Percentiles rank a stretch among this genome's conserved stretches.
These are phyloP conservation scores for Serpula lacrymans DNA, from an alignment of 768 basidiomycete genomes.

Conservation along the genomic window DNA sequence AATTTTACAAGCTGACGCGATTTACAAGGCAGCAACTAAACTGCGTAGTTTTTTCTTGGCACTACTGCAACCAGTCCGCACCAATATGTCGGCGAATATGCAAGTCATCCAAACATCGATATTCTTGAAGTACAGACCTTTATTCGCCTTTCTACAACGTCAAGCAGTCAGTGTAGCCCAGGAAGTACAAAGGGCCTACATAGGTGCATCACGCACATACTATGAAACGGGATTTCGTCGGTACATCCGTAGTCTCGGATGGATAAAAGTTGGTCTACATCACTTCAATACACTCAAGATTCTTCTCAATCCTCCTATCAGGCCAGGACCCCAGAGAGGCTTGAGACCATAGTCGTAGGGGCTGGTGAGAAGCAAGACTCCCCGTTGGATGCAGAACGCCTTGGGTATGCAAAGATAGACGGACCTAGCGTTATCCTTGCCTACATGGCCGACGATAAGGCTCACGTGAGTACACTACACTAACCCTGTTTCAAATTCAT, in stretches of 20 bases:
- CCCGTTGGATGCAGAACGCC: constrained; percentile 48
- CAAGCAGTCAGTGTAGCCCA: constrained; percentile 78
- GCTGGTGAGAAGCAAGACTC: constrained; percentile 37
- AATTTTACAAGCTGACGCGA: constrained; percentile 3
- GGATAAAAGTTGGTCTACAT: constrained; percentile 58
- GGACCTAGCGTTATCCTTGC: constrained; percentile 79
- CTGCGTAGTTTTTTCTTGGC: constrained; percentile 83
- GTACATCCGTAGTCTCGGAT: constrained; percentile 78
- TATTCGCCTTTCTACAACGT: constrained; percentile 83
- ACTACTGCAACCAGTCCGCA: constrained; percentile 77
- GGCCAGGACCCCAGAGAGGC: constrained; percentile 68
- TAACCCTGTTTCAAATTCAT: neutral
- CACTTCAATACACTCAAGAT: neutral
- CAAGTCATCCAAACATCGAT: constrained; percentile 88
- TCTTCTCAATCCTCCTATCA: constrained; percentile 23
- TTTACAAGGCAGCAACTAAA: constrained; percentile 77
- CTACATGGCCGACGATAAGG: constrained; percentile 87
- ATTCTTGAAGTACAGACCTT: constrained; percentile 74
- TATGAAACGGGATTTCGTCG: constrained; percentile 95
- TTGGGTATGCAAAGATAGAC: constrained; percentile 69
- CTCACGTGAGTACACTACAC: constrained; percentile 62
- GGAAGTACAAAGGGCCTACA: constrained; percentile 87
- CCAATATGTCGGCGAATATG: constrained; percentile 86
- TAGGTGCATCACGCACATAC: constrained; percentile 79
- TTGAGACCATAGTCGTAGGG: constrained; percentile 56